Base-by-base conservation (phyloP, 805 yeast genomes). In the Lipomyces oligophaga region DNA sequence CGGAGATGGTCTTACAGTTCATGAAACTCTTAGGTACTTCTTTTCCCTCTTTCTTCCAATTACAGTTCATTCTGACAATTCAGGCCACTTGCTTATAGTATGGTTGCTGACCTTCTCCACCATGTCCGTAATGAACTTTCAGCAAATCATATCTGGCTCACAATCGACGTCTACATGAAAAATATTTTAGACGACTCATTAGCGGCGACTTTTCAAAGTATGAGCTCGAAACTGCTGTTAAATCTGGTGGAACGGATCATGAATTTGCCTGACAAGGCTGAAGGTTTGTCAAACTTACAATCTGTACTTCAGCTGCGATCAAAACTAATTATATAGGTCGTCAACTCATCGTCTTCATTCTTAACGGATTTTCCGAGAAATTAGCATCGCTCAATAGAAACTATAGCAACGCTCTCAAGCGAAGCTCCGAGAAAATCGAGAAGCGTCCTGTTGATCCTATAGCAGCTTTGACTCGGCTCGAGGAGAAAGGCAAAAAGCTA, bases 41-140 rank as follows among this genome's bases (percentile, higher is more conserved):
- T 6, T 38, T 32, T 38, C 19, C 11, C 10, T 22, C 18, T 31
- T n/a, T 10, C 16, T 11, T 30, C 5, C 19, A 13, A 8, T 13
- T 13, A 7, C 10, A 16, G 24, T 16, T 36, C 16, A 34, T 33
- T 30, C 13, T n/a, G 8, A 16, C 18, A 11, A 3, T n/a, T 19
- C 27, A 47, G 58, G 56, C 97, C 97, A 0, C 69, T 93, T 60
- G 97, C 97, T 0, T 93, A 89, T 64, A 84, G 94, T 28, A 86
- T 94, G 11, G 90, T 93, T 40, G 97, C 98, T 0, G 99, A 93
- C 62, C 82, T 94, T 58, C 83, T 93, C 43, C 97, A 93, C 61
- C 87, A 86, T 60, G 90, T 90, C 2, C 79, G 97, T 57, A 77
- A 81, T 40, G 94, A 89, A 56, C 69, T 93, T 43, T 81, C 85